A percentile compares a stretch with the other conserved stretches of the same genome.
Evolutionary conservation across 768 basidiomycete species (phyloP).

Genomic region (Sporobolomyces roseus): DNA sequence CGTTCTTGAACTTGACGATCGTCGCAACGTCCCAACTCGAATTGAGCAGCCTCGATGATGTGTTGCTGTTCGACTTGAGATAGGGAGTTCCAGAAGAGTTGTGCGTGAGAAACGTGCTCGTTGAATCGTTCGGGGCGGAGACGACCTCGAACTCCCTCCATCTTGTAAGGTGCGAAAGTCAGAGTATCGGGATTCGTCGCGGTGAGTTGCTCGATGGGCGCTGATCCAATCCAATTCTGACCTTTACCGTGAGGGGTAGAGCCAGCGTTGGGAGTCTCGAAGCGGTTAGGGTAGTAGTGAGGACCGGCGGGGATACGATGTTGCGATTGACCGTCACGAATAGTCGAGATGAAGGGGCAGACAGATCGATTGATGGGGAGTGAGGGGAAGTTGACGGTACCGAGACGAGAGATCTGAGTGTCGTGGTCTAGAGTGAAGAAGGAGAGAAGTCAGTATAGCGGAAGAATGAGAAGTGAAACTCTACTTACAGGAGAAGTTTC

Average conservation of each 20-base stretch:
- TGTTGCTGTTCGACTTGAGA: constrained; percentile 65
- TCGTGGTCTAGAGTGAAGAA: constrained; percentile 65
- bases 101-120: constrained; percentile 58
- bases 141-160: constrained; percentile 57
- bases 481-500: constrained; percentile 69
- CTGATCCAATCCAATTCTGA: constrained; percentile 25
- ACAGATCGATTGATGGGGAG: constrained; percentile 80
- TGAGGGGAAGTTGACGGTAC: constrained; percentile 60
- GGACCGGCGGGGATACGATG: constrained; percentile 61
- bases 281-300: constrained; percentile 83
- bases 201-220: not conserved
- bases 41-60: constrained; percentile 65
- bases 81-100: constrained; percentile 76
- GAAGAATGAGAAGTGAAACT: not conserved
- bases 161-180: constrained; percentile 39
- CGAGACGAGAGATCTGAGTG: constrained; percentile 74
- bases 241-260: constrained; percentile 30
- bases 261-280: constrained; percentile 47
- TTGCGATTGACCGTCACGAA: constrained; percentile 62
- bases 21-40: constrained; percentile 75
- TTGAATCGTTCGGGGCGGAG: constrained; percentile 41
- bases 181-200: constrained; percentile 16
- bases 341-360: constrained; percentile 67
- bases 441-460: not conserved
- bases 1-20: constrained; percentile 66